phyloP scores from a whole-genome alignment of 1,284 basidiomycete species.

The Naganishia liquefaciens region DNA sequence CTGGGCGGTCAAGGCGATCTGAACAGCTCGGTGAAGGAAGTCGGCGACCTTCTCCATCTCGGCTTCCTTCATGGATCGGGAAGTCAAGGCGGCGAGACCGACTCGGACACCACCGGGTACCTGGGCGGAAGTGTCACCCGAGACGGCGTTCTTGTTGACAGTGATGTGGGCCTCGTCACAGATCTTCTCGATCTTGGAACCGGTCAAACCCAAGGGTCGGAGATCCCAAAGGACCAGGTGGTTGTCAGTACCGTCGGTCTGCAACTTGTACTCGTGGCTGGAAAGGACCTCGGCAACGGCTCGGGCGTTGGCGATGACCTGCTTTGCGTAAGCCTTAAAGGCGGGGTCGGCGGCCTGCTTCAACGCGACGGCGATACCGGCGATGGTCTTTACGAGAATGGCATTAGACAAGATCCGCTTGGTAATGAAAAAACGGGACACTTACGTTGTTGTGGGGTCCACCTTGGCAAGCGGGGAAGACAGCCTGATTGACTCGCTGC shows the following conservation, averaged over 20 bases:
- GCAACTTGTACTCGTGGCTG: conserved; percentile 86
- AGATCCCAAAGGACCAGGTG: conserved; percentile 98
- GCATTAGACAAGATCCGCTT: conserved; percentile 19
- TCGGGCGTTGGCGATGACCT: conserved; percentile 85
- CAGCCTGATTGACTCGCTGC: conserved; percentile 94
- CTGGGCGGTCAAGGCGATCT: conserved; percentile 82
- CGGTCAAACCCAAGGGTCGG: conserved; percentile 90
- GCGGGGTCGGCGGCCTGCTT: conserved; percentile 87
- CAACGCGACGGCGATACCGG: conserved; percentile 91
- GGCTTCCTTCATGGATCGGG: conserved; percentile 85
- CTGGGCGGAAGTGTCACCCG: conserved; percentile 90
- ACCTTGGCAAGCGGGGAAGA: conserved; percentile 99
- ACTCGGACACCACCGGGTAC: conserved; percentile 97
- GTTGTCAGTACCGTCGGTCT: conserved; percentile 96
- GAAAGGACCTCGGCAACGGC: conserved; percentile 73
- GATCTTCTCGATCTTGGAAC: conserved; percentile 97
- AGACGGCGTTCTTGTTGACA: conserved; percentile 92
- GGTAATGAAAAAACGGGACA: conserved; percentile 5
- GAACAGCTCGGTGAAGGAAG: conserved; percentile 89
- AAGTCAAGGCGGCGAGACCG: conserved; percentile 91
- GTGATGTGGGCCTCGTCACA: conserved; percentile 96
- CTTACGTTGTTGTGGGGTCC: conserved; percentile 97
- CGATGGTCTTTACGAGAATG: conserved; percentile 70
- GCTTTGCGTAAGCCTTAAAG: conserved; percentile 91
- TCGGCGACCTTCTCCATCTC: conserved; percentile 82